Evolutionary conservation across 768 basidiomycete genomes (phyloP).

Genomic region (Albatrellus ellisii): DNA sequence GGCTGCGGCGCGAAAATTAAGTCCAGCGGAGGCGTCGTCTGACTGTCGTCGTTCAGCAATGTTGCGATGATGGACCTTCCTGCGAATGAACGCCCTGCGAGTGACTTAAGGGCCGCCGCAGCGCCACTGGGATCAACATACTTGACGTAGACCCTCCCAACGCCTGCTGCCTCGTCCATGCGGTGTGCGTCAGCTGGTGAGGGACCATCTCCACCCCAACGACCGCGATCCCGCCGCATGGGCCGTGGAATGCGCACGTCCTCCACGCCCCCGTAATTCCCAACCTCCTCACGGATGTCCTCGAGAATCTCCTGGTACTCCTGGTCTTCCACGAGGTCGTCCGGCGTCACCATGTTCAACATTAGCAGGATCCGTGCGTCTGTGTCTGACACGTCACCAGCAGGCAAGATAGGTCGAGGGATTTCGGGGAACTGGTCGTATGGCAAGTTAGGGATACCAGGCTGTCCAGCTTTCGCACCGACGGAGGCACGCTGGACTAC

Average conservation of each 20-base stretch:
- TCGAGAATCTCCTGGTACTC: conserved; percentile 93
- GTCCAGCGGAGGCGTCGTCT: conserved; percentile 71
- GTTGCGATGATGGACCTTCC: conserved; percentile 83
- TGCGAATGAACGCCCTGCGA: conserved; percentile 84
- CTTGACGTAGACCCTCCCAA: conserved; percentile 93
- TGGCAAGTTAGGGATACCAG: conserved; percentile 50
- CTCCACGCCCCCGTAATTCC: conserved; percentile 65
- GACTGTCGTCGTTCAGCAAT: conserved; percentile 69
- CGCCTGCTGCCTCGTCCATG: conserved; percentile 80
- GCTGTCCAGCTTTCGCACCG: conserved; percentile 70
- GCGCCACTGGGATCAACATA: conserved; percentile 54
- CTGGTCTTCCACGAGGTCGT: conserved; percentile 80
- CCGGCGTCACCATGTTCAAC: conserved; percentile 96
- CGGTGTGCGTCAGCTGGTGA: conserved; percentile 55
- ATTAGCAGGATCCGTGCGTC: conserved; percentile 80
- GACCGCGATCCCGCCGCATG: conserved; percentile 72
- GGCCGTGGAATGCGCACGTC: conserved; percentile 86
- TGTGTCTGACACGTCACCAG: conserved; percentile 44
- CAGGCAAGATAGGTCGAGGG: conserved; percentile 80
- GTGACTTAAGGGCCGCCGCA: conserved; percentile 59
- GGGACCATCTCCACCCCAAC: conserved; percentile 49
- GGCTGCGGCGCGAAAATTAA: conserved; percentile 79
- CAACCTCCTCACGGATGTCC: conserved; percentile 87
- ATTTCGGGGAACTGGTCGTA: conserved; percentile 76
- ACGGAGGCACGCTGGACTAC: conserved; percentile 96